Evolutionary conservation across 305 asterid species (phyloP).

Genomic region (Caryopteris hybrid): DNA sequence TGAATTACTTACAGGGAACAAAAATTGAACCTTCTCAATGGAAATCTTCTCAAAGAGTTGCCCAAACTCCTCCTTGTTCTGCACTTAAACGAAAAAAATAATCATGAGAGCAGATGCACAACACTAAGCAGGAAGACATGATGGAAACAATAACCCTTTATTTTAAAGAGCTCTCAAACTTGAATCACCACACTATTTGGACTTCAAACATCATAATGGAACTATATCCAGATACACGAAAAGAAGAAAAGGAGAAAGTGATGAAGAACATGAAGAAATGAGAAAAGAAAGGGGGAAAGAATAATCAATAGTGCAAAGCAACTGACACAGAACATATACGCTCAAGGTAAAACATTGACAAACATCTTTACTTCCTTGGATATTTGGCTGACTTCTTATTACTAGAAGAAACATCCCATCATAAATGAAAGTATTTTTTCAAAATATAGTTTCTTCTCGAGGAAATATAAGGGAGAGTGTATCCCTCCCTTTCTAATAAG

Average conservation of each 20-base stretch:
- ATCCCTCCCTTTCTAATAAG: neutral
- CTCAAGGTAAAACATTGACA: neutral
- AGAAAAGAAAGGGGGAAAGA: neutral
- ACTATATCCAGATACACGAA: neutral
- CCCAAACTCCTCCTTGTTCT: slow-evolving; percentile 54
- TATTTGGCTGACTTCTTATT: neutral
- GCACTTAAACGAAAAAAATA: slow-evolving; percentile 23
- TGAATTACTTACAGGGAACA: slow-evolving; percentile 52
- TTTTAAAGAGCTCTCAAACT: neutral
- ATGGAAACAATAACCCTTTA: neutral
- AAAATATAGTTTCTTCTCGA: no score
- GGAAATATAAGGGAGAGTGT: neutral
- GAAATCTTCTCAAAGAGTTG: slow-evolving; percentile 34
- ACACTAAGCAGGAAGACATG: neutral
- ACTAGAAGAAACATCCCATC: neutral
- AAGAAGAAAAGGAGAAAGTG: neutral
- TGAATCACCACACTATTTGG: neutral
- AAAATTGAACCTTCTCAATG: slow-evolving; percentile 47
- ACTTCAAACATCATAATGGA: neutral
- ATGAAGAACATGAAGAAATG: neutral
- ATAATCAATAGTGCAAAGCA: neutral
- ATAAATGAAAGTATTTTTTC: neutral
- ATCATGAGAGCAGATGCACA: neutral
- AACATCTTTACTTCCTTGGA: neutral
- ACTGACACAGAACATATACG: neutral